A percentile compares a stretch with the other conserved stretches of the same genome.
Evolutionary conservation across 164 flowering plant species (phyloP).

Genomic region (Santalum album): DNA sequence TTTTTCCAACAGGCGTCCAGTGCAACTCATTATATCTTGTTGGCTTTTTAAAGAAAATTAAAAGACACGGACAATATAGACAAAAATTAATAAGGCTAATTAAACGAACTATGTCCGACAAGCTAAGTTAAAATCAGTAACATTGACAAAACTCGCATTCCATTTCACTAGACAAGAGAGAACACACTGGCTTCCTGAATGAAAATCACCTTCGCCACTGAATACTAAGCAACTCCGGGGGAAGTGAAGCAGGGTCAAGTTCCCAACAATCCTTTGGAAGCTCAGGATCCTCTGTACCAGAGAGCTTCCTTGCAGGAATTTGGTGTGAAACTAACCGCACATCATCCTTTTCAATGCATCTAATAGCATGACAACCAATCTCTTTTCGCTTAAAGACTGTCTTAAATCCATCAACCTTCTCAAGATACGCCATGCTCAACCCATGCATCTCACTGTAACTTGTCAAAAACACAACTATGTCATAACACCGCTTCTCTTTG

Average conservation of each 20-base stretch:
- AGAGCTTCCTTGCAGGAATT: slow-evolving; percentile 81
- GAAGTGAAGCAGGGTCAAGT: slow-evolving; percentile 90
- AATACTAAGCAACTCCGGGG: slow-evolving; percentile 39
- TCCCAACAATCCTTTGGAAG: slow-evolving; percentile 75
- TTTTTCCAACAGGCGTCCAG: too few relatives aligned
- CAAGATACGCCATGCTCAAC: slow-evolving; percentile 80
- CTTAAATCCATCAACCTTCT: slow-evolving; percentile 73
- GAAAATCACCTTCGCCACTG: too few relatives aligned
- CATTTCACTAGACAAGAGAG: too few relatives aligned
- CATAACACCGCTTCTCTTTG: slow-evolving; percentile 30
- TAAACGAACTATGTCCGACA: too few relatives aligned
- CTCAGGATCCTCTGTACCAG: slow-evolving; percentile 44
- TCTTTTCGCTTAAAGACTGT: slow-evolving; percentile 68
- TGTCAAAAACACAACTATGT: slow-evolving; percentile 60
- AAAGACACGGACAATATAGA: too few relatives aligned
- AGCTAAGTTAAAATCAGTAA: too few relatives aligned
- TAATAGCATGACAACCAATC: slow-evolving; percentile 63
- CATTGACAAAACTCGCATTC: too few relatives aligned
- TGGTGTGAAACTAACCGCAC: slow-evolving; percentile 66
- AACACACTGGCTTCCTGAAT: too few relatives aligned
- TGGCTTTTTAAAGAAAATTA: too few relatives aligned
- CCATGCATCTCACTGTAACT: slow-evolving; percentile 69
- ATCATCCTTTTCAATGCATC: slow-evolving; percentile 55
- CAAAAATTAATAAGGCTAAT: too few relatives aligned
- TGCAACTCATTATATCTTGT: too few relatives aligned